A percentile compares a stretch with the other conserved stretches of the same genome.
Evolutionary conservation across 768 basidiomycete species (phyloP).

Genomic region (Russula abietina): DNA sequence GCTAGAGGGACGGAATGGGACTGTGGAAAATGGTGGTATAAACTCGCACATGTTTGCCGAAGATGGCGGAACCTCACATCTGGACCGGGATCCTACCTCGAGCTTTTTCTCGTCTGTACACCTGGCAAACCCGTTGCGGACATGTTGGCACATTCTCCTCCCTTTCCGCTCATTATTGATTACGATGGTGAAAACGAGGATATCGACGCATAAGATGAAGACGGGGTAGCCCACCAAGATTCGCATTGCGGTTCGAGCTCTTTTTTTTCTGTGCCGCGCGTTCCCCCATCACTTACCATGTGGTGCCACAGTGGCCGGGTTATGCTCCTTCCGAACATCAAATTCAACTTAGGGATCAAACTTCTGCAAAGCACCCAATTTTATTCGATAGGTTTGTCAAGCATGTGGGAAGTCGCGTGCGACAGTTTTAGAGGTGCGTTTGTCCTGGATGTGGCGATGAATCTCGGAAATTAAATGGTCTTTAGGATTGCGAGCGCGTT

Average conservation of each 20-base stretch:
- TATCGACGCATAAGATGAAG: no score
- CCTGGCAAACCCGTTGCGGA: no score
- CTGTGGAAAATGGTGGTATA: no score
- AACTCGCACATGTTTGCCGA: no score
- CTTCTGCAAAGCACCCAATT: neutral
- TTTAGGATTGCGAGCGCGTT: conserved; percentile 8
- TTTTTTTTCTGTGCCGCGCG: neutral
- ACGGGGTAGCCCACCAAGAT: conserved; percentile 2
- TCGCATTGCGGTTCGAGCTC: conserved; percentile 8
- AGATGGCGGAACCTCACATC: no score
- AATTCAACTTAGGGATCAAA: conserved; percentile 14
- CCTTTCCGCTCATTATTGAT: no score
- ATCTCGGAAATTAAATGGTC: neutral
- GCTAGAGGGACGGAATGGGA: no score
- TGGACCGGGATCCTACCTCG: no score
- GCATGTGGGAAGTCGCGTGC: conserved; percentile 14
- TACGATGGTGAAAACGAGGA: no score
- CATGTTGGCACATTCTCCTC: no score
- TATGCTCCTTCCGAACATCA: conserved; percentile 13
- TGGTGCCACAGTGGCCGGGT: conserved; percentile 15
- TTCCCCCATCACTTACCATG: neutral
- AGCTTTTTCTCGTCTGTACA: no score
- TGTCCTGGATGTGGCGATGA: neutral
- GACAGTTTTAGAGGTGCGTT: conserved; percentile 9
- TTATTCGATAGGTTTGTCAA: conserved; percentile 12